These are phyloP conservation scores for Verticillium isaacii DNA, from an alignment of 2,329 filamentous ascomycete genomes.

Conservation along the genomic window DNA sequence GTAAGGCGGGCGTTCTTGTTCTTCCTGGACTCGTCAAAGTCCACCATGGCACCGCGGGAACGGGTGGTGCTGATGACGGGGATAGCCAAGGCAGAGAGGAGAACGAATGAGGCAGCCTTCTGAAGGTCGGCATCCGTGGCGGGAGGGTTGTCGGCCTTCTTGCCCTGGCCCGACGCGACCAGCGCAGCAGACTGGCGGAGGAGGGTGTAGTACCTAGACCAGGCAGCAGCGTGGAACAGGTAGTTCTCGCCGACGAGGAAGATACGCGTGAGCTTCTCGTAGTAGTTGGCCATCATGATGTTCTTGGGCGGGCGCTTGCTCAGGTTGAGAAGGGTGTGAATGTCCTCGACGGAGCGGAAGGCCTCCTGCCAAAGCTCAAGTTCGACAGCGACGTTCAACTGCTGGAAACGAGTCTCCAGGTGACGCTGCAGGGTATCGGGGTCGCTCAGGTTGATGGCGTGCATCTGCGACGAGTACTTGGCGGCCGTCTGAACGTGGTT, in stretches of 20 bases:
- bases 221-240: slow-evolving; percentile 96
- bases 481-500: slow-evolving; percentile 99
- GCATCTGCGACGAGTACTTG: slow-evolving; percentile 99
- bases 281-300: slow-evolving; percentile 99
- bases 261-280: slow-evolving; percentile 97
- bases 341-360: slow-evolving; percentile 98
- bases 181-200: slow-evolving; percentile 84
- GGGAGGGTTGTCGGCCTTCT: slow-evolving; percentile 91
- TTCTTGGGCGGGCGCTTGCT: slow-evolving; percentile 99
- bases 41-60: slow-evolving; percentile 90
- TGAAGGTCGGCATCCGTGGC: slow-evolving; percentile 86
- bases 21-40: slow-evolving; percentile 95
- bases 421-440: slow-evolving; percentile 96
- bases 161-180: slow-evolving; percentile 77
- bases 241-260: slow-evolving; percentile 99
- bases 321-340: slow-evolving; percentile 92
- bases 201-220: slow-evolving; percentile 95
- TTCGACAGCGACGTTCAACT: slow-evolving; percentile 96
- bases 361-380: slow-evolving; percentile 98
- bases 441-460: slow-evolving; percentile 97
- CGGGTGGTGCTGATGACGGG: slow-evolving; percentile 98
- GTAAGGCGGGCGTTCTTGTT: slow-evolving; percentile 98
- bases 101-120: slow-evolving; percentile 91
- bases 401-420: slow-evolving; percentile 95
- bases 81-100: slow-evolving; percentile 93